Conservation (phyloP, 139 green algal species). For the Chlorella sp. region DNA sequence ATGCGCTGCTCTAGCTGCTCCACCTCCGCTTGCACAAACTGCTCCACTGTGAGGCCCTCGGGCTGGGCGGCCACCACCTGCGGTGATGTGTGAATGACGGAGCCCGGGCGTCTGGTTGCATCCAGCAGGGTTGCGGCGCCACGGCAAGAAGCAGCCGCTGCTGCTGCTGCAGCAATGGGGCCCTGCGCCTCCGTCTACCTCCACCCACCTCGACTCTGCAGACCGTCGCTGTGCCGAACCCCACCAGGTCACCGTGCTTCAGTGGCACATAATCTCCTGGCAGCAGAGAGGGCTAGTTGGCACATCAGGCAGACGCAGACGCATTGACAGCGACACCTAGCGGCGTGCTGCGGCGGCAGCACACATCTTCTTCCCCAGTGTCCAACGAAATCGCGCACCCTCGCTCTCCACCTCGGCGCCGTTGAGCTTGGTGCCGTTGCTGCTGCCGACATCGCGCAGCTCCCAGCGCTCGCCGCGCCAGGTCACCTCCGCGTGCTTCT, state of each 20-base stretch:
- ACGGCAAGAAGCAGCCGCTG: neutral
- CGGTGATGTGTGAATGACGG: no score
- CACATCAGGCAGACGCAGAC: neutral
- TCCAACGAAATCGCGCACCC: slow-evolving; percentile 13
- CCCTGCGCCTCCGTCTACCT: neutral
- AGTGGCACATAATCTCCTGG: slow-evolving; percentile 8
- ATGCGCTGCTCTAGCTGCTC: slow-evolving; percentile 33
- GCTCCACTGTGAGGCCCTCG: slow-evolving; percentile 28
- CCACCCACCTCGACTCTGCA: slow-evolving; percentile 4
- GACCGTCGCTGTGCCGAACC: slow-evolving; percentile 19
- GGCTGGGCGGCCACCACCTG: neutral
- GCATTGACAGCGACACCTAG: no score
- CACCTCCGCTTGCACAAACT: slow-evolving; percentile 33
- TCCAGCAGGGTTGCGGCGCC: neutral
- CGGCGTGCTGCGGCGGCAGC: no score
- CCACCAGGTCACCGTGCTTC: slow-evolving; percentile 12
- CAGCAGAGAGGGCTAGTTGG: slow-evolving; percentile 8
- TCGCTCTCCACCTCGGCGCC: slow-evolving; percentile 28
- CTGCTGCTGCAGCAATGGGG: neutral
- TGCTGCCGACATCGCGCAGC: slow-evolving; percentile 62
- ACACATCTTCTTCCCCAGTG: neutral
- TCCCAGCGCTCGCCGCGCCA: slow-evolving; percentile 48
- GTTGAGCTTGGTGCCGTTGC: slow-evolving; percentile 72
- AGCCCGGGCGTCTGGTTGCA: no score
- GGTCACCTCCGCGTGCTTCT: slow-evolving; percentile 64